phyloP scores from a whole-genome alignment of 2,329 filamentous ascomycete species.

The Colletotrichum liaoningense region DNA sequence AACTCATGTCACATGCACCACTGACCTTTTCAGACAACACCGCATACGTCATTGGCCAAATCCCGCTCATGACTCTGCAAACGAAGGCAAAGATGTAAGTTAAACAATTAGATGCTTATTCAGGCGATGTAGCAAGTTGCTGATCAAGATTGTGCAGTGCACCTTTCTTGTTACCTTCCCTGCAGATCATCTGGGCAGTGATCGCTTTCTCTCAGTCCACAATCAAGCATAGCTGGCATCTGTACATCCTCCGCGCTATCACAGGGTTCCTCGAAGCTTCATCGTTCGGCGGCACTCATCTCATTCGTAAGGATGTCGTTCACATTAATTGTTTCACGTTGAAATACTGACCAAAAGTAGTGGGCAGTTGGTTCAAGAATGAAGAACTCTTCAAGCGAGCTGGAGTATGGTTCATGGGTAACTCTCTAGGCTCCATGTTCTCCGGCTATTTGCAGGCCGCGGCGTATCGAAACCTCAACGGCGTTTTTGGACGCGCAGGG shows the following conservation, averaged over 20 bases:
- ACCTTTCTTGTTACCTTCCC: constrained; percentile 38
- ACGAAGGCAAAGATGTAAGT: constrained; percentile 42
- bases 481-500: constrained; percentile 53
- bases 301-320: constrained; percentile 43
- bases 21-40: constrained; percentile 39
- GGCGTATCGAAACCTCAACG: constrained; percentile 63
- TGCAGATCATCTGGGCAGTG: constrained; percentile 41
- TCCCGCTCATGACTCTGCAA: constrained; percentile 46
- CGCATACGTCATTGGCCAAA: constrained; percentile 41
- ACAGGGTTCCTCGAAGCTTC: constrained; percentile 40
- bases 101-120: fast-evolving
- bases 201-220: constrained; percentile 42
- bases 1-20: fast-evolving
- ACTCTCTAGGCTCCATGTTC: constrained; percentile 65
- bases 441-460: constrained; percentile 67
- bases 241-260: constrained; percentile 39
- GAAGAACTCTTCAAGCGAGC: constrained; percentile 60
- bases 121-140: not conserved
- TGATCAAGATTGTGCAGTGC: constrained; percentile 33
- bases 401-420: constrained; percentile 60
- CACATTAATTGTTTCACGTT: constrained; percentile 38
- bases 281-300: constrained; percentile 43
- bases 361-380: constrained; percentile 57
- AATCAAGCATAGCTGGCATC: constrained; percentile 40
- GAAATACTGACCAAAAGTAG: constrained; percentile 46